Conservation (phyloP, 2,329 filamentous ascomycete species). For the Colletotrichum viniferum region DNA sequence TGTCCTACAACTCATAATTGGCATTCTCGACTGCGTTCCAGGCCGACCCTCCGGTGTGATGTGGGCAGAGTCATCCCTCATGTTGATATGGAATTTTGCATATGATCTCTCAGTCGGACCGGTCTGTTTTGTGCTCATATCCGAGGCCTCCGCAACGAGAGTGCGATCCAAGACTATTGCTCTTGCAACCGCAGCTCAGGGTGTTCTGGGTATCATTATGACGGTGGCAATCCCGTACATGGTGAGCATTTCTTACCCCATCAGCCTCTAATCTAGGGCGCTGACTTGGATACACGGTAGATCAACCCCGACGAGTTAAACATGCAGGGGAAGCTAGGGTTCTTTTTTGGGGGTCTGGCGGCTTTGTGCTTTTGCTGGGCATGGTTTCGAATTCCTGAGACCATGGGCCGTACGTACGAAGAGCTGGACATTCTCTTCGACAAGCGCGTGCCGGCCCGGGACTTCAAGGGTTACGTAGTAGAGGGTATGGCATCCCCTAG, state of each 20-base stretch:
- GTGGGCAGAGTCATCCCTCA: slow-evolving; percentile 55
- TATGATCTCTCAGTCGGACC: slow-evolving; percentile 43
- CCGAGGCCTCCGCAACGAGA: slow-evolving; percentile 51
- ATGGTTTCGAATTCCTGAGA: slow-evolving; percentile 29
- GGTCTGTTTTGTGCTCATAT: slow-evolving; percentile 53
- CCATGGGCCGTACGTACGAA: slow-evolving; percentile 27
- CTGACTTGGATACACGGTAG: background rate
- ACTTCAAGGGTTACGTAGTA: slow-evolving; percentile 43
- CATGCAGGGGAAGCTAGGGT: slow-evolving; percentile 37
- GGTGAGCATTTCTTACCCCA: background rate
- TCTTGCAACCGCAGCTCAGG: slow-evolving; percentile 46
- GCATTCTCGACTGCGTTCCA: slow-evolving; percentile 49
- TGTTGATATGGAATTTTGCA: slow-evolving; percentile 44
- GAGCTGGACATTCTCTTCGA: slow-evolving; percentile 36
- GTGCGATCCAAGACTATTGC: slow-evolving; percentile 50
- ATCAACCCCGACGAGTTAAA: slow-evolving; percentile 34
- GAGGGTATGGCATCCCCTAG: background rate
- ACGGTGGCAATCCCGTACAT: slow-evolving; percentile 32
- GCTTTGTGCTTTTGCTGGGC: slow-evolving; percentile 27
- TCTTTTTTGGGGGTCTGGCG: slow-evolving; percentile 26
- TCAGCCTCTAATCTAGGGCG: background rate
- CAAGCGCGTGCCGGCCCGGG: slow-evolving; percentile 29
- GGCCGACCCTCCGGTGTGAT: slow-evolving; percentile 39
- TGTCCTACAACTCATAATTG: slow-evolving; percentile 45
- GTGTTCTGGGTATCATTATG: slow-evolving; percentile 38